phyloP scores from a whole-genome alignment of 2,329 filamentous ascomycete genomes.

The Fusarium sp. region DNA sequence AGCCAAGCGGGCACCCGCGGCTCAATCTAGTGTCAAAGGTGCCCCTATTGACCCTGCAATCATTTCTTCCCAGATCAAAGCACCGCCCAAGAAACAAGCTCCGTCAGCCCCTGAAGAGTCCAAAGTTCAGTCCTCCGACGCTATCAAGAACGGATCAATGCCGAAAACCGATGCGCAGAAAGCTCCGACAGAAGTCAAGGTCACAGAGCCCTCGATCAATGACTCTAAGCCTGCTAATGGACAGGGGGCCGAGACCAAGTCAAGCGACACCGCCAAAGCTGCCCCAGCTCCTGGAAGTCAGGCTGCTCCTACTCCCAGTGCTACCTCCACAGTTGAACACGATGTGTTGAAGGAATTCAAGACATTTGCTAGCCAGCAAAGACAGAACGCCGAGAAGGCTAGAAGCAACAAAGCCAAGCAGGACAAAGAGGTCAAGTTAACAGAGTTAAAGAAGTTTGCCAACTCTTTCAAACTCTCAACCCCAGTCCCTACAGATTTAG shows the following conservation, averaged over 20 bases:
- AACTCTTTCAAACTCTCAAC: slow-evolving; percentile 94
- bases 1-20: slow-evolving; percentile 82
- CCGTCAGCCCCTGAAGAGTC: slow-evolving; percentile 40
- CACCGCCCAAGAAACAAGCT: slow-evolving; percentile 52
- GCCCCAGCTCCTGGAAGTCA: slow-evolving; percentile 53
- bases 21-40: slow-evolving; percentile 77
- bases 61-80: slow-evolving; percentile 83
- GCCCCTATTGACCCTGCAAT: slow-evolving; percentile 88
- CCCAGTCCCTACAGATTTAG: slow-evolving; percentile 88
- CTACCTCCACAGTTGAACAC: slow-evolving; percentile 69
- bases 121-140: slow-evolving; percentile 40
- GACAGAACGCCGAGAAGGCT: slow-evolving; percentile 65
- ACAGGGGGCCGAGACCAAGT: slow-evolving; percentile 47
- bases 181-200: slow-evolving; percentile 44
- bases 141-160: slow-evolving; percentile 45
- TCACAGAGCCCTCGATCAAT: slow-evolving; percentile 26
- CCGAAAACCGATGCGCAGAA: slow-evolving; percentile 46
- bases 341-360: slow-evolving; percentile 73
- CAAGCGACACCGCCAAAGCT: slow-evolving; percentile 40
- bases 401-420: slow-evolving; percentile 68
- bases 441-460: slow-evolving; percentile 95
- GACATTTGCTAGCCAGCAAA: slow-evolving; percentile 68
- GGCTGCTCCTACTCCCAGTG: slow-evolving; percentile 59
- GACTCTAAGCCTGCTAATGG: slow-evolving; percentile 49
- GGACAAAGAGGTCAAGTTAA: slow-evolving; percentile 92